Evolutionary conservation across 148 eudicot species (phyloP), one percentile per base, ranked within the genome.

Genomic region (Silene latifolia): DNA sequence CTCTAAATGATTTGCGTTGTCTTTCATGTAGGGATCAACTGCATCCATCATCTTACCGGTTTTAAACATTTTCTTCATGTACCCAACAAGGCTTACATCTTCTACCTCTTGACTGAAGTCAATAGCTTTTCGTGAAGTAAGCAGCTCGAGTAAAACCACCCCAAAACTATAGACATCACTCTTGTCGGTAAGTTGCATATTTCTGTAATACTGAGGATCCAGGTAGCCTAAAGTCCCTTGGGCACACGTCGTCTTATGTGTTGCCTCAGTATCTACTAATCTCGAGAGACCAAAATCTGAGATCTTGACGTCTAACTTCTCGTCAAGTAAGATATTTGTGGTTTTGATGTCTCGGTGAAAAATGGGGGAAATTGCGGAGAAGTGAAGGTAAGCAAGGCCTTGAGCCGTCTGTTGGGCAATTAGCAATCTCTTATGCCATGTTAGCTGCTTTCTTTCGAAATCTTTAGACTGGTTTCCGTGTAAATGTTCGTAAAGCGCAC

Each of bases 151-250:
- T 32, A 88, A 53, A 27, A 89, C 89, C 5, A 89, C 93, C 14
- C 93, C 90, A 73, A 89, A 87, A 71, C 93, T 89, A 61, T 89
- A 89, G 18, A 89, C 90, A 63, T 87, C 90, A 6, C 90, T 87
- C 80, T 80, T 84, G 19, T 80, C 88, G 0, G 93, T 86, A 42
- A 89, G 47, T 46, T 85, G 88, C 72, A 85, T 77, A 77, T 89
- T 85, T 2, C 82, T 64, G 44, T 86, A 89, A 32, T 89, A 86
- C 53, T 88, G 86, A 18, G 89, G 89, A 46, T 88, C 92, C 7
- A 88, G 87, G 63, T 88, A 88, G 27, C 92, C 88, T 8, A 89
- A 27, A 0, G 87, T 86, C 11, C 89, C 92, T 51, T 86, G 89
- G 60, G 89, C 88, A 27, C 82, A 78, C 1, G 89, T 89, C 23